These are phyloP conservation scores for Talaromyces sp. DNA, from an alignment of 2,329 filamentous ascomycete genomes.

Conservation along the genomic window DNA sequence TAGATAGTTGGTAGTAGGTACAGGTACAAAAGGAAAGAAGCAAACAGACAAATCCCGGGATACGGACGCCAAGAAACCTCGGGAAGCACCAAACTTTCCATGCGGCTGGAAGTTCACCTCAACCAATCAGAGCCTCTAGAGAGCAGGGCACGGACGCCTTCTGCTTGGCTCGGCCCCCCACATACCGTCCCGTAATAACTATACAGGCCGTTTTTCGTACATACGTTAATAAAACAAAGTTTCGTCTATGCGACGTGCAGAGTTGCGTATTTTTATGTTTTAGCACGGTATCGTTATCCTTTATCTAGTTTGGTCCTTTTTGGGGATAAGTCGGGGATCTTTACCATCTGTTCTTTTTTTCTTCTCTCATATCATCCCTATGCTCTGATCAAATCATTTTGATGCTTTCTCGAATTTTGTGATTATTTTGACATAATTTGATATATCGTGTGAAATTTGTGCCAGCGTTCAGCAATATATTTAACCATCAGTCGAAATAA, in stretches of 20 bases:
- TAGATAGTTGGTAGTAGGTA: no score
- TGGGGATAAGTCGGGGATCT: neutral
- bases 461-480: neutral
- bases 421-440: no score
- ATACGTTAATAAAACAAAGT: no score
- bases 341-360: neutral
- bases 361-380: no score
- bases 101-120: neutral
- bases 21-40: neutral
- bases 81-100: slow-evolving; percentile 2
- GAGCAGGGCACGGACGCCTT: neutral
- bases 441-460: neutral
- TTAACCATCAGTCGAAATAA: neutral
- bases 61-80: neutral
- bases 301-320: neutral
- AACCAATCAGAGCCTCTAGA: neutral
- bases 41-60: neutral
- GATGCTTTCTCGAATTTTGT: no score
- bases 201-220: neutral
- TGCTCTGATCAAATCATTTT: neutral
- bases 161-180: slow-evolving; percentile 1
- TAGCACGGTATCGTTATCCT: neutral
- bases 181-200: neutral
- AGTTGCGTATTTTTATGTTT: neutral
- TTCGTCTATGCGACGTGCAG: neutral